A percentile compares a stretch with the other conserved stretches of the same genome.
Evolutionary conservation across 1,284 basidiomycete genomes (phyloP).

Genomic region (Rhodofomes roseus): DNA sequence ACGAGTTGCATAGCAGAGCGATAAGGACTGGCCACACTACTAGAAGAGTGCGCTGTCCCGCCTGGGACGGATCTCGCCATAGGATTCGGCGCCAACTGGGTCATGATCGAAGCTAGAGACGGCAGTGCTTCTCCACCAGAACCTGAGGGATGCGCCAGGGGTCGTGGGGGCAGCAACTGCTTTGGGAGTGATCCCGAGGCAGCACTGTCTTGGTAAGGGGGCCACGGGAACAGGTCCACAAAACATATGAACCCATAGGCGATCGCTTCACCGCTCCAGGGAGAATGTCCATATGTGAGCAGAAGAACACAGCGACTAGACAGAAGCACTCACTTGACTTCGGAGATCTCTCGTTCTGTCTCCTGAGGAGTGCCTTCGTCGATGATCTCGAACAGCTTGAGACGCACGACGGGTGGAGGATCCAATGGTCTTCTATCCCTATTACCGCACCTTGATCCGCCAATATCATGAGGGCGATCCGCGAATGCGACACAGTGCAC

Average conservation of each 20-base stretch:
- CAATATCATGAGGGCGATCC: not conserved
- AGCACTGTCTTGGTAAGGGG: constrained; percentile 26
- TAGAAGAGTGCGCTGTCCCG: not conserved
- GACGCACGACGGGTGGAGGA: constrained; percentile 38
- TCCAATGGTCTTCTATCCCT: constrained; percentile 39
- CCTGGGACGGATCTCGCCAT: not conserved
- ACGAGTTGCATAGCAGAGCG: not conserved
- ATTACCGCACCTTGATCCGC: constrained; percentile 28
- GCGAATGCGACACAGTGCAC: not conserved
- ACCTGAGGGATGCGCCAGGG: not conserved
- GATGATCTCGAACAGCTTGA: constrained; percentile 24
- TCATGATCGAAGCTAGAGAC: not conserved
- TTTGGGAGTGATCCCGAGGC: not conserved
- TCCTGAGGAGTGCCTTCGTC: constrained; percentile 23
- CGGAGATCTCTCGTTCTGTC: constrained; percentile 30
- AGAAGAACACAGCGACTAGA: not conserved
- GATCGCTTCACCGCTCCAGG: constrained; percentile 35
- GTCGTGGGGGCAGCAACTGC: not conserved
- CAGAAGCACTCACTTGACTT: constrained; percentile 31
- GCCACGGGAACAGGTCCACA: constrained; percentile 52
- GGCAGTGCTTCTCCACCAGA: not conserved
- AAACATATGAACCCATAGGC: constrained; percentile 55
- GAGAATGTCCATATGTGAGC: not conserved
- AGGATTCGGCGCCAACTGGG: not conserved
- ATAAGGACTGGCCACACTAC: not conserved